Conservation (phyloP, 768 basidiomycete genomes). For the Mrakia gelida region DNA sequence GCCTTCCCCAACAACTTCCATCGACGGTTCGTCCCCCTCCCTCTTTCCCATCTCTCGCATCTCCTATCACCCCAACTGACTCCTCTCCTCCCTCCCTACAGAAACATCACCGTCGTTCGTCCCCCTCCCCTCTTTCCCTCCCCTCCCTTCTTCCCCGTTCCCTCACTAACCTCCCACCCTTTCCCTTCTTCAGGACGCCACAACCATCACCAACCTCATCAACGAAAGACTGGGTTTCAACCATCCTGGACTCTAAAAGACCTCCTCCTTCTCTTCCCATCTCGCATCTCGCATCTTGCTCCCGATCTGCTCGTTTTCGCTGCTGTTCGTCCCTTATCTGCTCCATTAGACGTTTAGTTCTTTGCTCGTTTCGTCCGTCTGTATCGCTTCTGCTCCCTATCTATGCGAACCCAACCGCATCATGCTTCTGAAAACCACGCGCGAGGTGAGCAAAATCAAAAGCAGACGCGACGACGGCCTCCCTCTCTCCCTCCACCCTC, state of each 20-base stretch:
- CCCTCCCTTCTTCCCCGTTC: not conserved
- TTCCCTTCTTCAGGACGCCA: not conserved
- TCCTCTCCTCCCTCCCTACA: not conserved
- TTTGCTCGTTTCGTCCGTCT: too few species aligned
- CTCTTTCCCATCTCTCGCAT: not conserved
- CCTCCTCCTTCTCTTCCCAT: not conserved
- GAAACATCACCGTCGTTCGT: constrained; percentile 9
- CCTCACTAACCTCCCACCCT: not conserved
- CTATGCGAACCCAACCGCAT: too few species aligned
- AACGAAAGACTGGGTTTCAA: not conserved
- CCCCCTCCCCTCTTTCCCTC: not conserved
- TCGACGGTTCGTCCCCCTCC: not conserved
- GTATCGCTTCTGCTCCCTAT: too few species aligned
- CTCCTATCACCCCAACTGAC: not conserved
- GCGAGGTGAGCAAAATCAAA: too few species aligned
- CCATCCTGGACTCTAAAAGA: not conserved
- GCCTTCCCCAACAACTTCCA: not conserved
- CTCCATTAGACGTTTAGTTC: too few species aligned
- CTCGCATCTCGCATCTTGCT: not conserved
- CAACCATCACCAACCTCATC: not conserved
- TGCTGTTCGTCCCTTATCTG: too few species aligned
- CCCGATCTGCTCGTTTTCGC: not conserved
- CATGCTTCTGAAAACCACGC: too few species aligned
- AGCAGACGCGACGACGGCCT: too few species aligned
- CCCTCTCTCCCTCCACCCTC: too few species aligned